Evolutionary conservation across 208 protist genomes (phyloP).

Genomic region (Crithidia bombi): DNA sequence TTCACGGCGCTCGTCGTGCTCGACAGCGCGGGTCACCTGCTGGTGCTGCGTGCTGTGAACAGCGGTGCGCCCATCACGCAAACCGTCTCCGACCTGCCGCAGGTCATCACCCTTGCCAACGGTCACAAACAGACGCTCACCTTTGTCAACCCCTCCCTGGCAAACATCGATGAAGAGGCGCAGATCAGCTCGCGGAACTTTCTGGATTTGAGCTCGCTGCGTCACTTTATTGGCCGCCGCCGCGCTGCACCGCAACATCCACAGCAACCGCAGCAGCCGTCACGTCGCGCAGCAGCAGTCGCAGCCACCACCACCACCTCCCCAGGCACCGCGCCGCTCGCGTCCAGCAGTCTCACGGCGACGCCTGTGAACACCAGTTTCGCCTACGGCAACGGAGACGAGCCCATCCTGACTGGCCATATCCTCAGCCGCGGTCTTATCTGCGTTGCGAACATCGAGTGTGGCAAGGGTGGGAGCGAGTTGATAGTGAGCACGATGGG

Average conservation of each 20-base stretch:
- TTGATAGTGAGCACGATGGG: conserved; percentile 83
- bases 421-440: conserved; percentile 78
- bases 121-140: conserved; percentile 19
- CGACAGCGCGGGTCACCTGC: conserved; percentile 64
- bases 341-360: conserved; percentile 28
- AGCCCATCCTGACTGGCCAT: conserved; percentile 43
- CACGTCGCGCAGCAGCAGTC: background rate
- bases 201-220: conserved; percentile 55
- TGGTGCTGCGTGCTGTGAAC: conserved; percentile 61
- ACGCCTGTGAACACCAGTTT: conserved; percentile 29
- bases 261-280: background rate
- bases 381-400: conserved; percentile 12
- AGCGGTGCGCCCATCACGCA: conserved; percentile 37
- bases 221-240: conserved; percentile 40
- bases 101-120: conserved; percentile 52
- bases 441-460: conserved; percentile 39
- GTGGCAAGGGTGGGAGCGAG: conserved; percentile 37
- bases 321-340: conserved; percentile 1
- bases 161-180: conserved; percentile 3
- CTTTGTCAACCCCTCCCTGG: conserved; percentile 22
- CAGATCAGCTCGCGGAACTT: conserved; percentile 50
- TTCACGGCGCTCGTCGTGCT: conserved; percentile 60
- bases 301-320: background rate
- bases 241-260: conserved; percentile 5
- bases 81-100: conserved; percentile 67